Conservation (phyloP, 2,329 filamentous ascomycete species). For the Pseudophaeomoniella oleicola region DNA sequence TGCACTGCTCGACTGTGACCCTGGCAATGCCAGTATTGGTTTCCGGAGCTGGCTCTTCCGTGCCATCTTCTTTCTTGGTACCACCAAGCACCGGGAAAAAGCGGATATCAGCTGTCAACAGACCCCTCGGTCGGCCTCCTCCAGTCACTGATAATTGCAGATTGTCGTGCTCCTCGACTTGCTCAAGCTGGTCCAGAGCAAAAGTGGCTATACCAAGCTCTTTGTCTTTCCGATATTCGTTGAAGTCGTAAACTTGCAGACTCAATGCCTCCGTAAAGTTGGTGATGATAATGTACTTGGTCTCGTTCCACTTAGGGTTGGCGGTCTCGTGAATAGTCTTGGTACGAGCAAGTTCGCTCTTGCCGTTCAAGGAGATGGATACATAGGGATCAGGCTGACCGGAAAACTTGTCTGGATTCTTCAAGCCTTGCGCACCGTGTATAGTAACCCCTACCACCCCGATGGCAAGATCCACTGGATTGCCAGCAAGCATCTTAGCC, state of each 20-base stretch:
- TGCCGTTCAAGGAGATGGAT: slow-evolving; percentile 68
- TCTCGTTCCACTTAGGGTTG: slow-evolving; percentile 92
- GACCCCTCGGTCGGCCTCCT: slow-evolving; percentile 70
- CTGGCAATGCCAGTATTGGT: slow-evolving; percentile 86
- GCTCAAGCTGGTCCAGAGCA: slow-evolving; percentile 65
- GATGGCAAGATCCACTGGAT: slow-evolving; percentile 86
- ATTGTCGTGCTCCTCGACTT: slow-evolving; percentile 65
- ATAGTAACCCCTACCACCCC: slow-evolving; percentile 85
- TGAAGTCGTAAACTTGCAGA: slow-evolving; percentile 78
- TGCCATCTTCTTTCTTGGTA: slow-evolving; percentile 59
- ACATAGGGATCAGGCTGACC: slow-evolving; percentile 86
- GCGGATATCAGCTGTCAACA: slow-evolving; percentile 66
- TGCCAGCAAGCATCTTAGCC: slow-evolving; percentile 93
- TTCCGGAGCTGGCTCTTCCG: slow-evolving; percentile 65
- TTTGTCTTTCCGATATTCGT: slow-evolving; percentile 93
- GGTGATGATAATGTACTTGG: slow-evolving; percentile 85
- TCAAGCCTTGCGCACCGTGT: slow-evolving; percentile 80
- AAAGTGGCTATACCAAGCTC: slow-evolving; percentile 82
- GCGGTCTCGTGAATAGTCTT: slow-evolving; percentile 74
- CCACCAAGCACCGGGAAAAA: slow-evolving; percentile 89
- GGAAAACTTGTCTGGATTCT: slow-evolving; percentile 88
- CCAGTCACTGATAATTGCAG: slow-evolving; percentile 69
- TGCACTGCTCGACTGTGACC: slow-evolving; percentile 89
- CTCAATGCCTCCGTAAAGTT: slow-evolving; percentile 81
- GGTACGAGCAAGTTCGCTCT: slow-evolving; percentile 69